A percentile compares a stretch with the other conserved stretches of the same genome.
Evolutionary conservation across 2,329 filamentous ascomycete species (phyloP).

Genomic region (Phymatotrichopsis omnivora): DNA sequence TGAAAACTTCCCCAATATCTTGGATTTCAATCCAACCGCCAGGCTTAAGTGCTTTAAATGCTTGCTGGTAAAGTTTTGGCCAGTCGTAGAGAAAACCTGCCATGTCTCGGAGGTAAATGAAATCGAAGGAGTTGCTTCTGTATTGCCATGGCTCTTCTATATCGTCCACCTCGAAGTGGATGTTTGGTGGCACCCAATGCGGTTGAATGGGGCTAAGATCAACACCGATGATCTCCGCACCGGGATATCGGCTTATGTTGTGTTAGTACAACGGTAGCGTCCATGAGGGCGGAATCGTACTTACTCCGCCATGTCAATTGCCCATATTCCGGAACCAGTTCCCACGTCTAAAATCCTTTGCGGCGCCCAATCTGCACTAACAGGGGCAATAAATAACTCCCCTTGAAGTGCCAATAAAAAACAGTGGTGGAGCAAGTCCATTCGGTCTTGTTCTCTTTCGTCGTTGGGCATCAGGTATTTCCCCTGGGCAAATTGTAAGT

Average conservation of each 20-base stretch:
- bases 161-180: slow-evolving; percentile 34
- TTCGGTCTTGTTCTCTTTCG: slow-evolving; percentile 48
- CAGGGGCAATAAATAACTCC: slow-evolving; percentile 40
- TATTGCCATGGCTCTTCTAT: slow-evolving; percentile 31
- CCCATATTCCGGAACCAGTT: slow-evolving; percentile 51
- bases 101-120: slow-evolving; percentile 28
- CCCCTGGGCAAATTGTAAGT: too few species aligned
- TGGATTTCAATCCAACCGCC: slow-evolving; percentile 35
- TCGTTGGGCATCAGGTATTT: slow-evolving; percentile 52
- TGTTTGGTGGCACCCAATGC: slow-evolving; percentile 31
- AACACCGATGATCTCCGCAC: slow-evolving; percentile 13
- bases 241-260: slow-evolving; percentile 13
- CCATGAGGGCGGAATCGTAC: slow-evolving; percentile 1
- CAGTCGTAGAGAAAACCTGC: slow-evolving; percentile 26
- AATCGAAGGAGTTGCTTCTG: slow-evolving; percentile 23
- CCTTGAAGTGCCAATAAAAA: slow-evolving; percentile 42
- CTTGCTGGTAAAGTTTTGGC: slow-evolving; percentile 15
- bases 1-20: slow-evolving; percentile 7
- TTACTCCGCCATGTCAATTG: slow-evolving; percentile 39
- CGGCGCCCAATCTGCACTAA: slow-evolving; percentile 41
- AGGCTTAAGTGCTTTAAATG: slow-evolving; percentile 36
- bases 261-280: too few species aligned
- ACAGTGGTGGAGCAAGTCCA: slow-evolving; percentile 47
- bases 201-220: slow-evolving; percentile 16
- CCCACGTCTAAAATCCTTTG: slow-evolving; percentile 49